These are phyloP conservation scores for Naematelia encephala DNA, from an alignment of 768 basidiomycete genomes.

Conservation along the genomic window DNA sequence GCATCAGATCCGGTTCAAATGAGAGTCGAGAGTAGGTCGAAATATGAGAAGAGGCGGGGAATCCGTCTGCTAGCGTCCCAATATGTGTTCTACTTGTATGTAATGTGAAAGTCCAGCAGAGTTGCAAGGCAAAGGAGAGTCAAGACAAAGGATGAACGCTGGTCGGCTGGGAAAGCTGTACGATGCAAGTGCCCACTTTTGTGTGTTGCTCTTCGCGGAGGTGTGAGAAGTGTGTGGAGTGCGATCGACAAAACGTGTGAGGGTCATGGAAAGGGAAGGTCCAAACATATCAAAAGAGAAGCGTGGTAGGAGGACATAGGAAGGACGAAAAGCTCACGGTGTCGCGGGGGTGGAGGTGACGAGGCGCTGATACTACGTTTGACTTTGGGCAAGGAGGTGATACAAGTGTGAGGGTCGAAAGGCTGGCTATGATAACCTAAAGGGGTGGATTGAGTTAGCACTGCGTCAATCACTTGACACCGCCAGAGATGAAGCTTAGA, in stretches of 20 bases:
- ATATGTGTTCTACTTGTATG: no score
- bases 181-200: neutral
- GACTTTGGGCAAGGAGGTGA: neutral
- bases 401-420: no score
- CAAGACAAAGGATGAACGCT: neutral
- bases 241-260: no score
- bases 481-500: neutral
- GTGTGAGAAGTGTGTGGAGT: no score
- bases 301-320: neutral
- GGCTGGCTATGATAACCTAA: no score
- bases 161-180: neutral
- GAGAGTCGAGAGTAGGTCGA: neutral
- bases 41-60: conserved; percentile 3
- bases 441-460: no score
- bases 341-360: neutral
- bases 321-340: neutral
- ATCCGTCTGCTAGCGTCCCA: no score
- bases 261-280: no score
- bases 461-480: neutral
- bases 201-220: no score
- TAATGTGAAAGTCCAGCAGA: no score
- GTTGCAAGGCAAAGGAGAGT: neutral
- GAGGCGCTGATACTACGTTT: neutral
- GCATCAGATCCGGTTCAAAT: conserved; percentile 11
- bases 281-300: conserved; percentile 4